A percentile compares a stretch with the other conserved stretches of the same genome.
Conservation (phyloP, 129 eudicot genomes). For the Lonicera japonica region DNA sequence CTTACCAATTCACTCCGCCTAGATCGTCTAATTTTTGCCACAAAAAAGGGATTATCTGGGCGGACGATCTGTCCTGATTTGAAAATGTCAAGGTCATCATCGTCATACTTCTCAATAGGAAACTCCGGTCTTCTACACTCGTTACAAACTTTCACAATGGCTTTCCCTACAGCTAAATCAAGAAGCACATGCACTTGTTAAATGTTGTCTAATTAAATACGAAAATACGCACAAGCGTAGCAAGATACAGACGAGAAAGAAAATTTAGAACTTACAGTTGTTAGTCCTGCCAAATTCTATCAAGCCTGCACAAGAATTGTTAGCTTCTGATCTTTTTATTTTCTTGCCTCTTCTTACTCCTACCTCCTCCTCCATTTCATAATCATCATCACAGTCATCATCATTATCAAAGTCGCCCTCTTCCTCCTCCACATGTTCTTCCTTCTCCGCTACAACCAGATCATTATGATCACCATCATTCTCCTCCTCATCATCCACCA, state of each 20-base stretch:
- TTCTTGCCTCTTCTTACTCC: neutral
- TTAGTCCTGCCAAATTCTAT: neutral
- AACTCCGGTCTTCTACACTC: neutral
- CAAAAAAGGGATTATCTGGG: slow-evolving; percentile 21
- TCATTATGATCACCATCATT: too few species aligned
- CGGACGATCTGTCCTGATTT: neutral
- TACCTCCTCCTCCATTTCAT: neutral
- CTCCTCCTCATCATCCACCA: too few species aligned
- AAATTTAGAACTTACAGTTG: neutral
- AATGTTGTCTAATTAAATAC: neutral
- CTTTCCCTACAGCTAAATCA: neutral
- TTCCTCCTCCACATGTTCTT: neutral
- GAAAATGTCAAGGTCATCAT: neutral
- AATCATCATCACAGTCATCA: slow-evolving; percentile 1
- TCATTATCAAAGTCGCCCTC: neutral
- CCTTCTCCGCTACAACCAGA: too few species aligned
- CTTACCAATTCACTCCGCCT: slow-evolving; percentile 15
- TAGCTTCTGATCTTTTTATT: neutral
- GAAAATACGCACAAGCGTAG: too few species aligned
- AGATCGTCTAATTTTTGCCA: neutral
- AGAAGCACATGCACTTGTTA: neutral
- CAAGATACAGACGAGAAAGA: neutral
- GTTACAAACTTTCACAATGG: neutral
- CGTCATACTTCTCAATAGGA: neutral
- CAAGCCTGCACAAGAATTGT: neutral